Percentiles rank a stretch among this genome's conserved stretches.
Evolutionary conservation across 768 basidiomycete genomes (phyloP).

Genomic region (Polyporus arcularius): DNA sequence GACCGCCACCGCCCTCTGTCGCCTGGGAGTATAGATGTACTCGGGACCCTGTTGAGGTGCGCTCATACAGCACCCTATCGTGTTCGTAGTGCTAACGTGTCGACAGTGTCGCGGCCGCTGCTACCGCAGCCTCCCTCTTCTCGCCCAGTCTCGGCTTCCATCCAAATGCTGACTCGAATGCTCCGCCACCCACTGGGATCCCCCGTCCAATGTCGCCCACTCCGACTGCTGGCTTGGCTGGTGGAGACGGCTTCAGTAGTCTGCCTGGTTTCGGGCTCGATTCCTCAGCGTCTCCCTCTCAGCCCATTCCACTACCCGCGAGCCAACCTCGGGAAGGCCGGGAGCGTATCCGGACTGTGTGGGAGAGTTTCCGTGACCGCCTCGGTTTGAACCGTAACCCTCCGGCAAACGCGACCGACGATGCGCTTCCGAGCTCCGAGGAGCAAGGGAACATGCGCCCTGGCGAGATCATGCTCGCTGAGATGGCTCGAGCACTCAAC

Average conservation of each 20-base stretch:
- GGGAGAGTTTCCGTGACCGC: slow-evolving; percentile 69
- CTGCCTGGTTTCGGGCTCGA: slow-evolving; percentile 23
- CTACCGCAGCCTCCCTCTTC: slow-evolving; percentile 82
- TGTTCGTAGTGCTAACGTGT: slow-evolving; percentile 3
- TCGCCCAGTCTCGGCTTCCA: slow-evolving; percentile 50
- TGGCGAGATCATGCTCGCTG: slow-evolving; percentile 70
- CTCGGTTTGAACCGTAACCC: slow-evolving; percentile 46
- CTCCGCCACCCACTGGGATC: slow-evolving; percentile 21
- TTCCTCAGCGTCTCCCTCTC: background rate
- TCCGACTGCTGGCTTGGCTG: slow-evolving; percentile 38
- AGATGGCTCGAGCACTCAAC: slow-evolving; percentile 82
- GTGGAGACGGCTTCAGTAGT: slow-evolving; percentile 32
- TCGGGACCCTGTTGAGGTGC: slow-evolving; percentile 81
- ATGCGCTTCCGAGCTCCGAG: background rate
- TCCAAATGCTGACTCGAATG: slow-evolving; percentile 12
- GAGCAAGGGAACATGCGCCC: slow-evolving; percentile 44
- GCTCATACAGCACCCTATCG: slow-evolving; percentile 23
- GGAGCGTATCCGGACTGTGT: slow-evolving; percentile 60
- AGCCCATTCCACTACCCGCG: slow-evolving; percentile 1
- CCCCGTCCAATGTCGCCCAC: slow-evolving; percentile 42
- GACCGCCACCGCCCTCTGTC: slow-evolving; percentile 47
- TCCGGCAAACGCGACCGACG: background rate
- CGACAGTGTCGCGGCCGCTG: slow-evolving; percentile 77
- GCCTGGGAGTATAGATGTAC: slow-evolving; percentile 76
- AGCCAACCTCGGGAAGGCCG: slow-evolving; percentile 24